A percentile compares a stretch with the other conserved stretches of the same genome.
These are phyloP conservation scores for Speleostelium caveatum DNA, from an alignment of 78 protist species.

Conservation along the genomic window DNA sequence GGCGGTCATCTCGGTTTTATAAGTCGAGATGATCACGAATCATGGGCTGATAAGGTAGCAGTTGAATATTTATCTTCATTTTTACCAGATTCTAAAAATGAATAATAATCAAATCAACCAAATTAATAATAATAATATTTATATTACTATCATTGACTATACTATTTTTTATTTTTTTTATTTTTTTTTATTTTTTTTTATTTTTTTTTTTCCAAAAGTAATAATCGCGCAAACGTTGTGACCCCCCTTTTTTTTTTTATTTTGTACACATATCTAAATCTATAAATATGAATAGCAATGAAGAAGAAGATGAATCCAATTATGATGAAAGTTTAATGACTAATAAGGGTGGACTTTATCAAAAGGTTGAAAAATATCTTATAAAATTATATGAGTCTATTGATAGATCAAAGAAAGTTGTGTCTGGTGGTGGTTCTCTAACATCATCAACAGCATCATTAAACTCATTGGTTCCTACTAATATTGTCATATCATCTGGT, in stretches of 20 bases:
- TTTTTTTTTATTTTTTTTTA: not conserved
- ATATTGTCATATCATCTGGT: not conserved
- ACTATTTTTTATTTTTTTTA: not conserved
- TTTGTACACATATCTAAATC: not conserved
- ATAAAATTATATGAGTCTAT: not conserved
- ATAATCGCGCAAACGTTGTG: not conserved
- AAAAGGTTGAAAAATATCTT: constrained; percentile 45
- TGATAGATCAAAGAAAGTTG: not conserved
- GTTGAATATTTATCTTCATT: constrained; percentile 50
- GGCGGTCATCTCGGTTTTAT: constrained; percentile 76
- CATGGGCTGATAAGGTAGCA: constrained; percentile 46
- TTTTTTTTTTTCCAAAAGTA: not conserved
- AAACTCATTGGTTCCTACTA: too few relatives aligned
- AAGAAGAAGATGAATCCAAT: not conserved
- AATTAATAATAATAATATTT: too few relatives aligned
- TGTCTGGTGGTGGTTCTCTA: not conserved
- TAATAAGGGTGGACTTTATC: constrained; percentile 27
- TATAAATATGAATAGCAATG: not conserved
- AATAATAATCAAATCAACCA: not conserved
- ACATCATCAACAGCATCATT: not conserved
- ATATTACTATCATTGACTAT: not conserved
- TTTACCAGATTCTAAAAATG: not conserved
- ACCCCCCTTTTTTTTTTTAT: not conserved
- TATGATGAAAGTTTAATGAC: not conserved
- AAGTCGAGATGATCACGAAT: not conserved